Conservation (phyloP, 768 basidiomycete species). For the Termitomyces sp. region DNA sequence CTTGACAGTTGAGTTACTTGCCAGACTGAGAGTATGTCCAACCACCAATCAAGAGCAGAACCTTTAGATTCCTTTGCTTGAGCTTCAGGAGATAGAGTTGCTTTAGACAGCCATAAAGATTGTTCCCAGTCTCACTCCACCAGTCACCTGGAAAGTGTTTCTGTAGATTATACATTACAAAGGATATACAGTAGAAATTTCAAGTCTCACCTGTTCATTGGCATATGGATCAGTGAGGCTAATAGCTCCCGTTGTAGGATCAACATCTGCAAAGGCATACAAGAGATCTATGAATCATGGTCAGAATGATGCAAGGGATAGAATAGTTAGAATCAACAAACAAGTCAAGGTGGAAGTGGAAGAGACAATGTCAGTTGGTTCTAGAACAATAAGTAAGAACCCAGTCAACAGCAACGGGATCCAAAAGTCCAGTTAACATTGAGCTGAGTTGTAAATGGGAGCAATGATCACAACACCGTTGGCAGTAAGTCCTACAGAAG, state of each 20-base stretch:
- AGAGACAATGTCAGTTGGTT: conserved; percentile 59
- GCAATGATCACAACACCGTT: neutral
- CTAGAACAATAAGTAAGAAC: conserved; percentile 25
- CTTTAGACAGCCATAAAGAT: conserved; percentile 78
- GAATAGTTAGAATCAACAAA: conserved; percentile 18
- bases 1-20: conserved; percentile 10
- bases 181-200: neutral
- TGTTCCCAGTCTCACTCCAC: conserved; percentile 71
- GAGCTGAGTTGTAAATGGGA: neutral
- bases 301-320: neutral
- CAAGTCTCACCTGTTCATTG: conserved; percentile 50
- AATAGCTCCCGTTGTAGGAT: conserved; percentile 55
- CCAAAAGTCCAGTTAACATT: neutral
- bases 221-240: conserved; percentile 69
- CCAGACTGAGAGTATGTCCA: conserved; percentile 68
- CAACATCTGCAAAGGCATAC: conserved; percentile 77
- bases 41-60: conserved; percentile 48
- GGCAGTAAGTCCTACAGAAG: neutral
- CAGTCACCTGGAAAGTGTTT: conserved; percentile 71
- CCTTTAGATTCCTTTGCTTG: conserved; percentile 51
- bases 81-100: conserved; percentile 66
- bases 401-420: neutral
- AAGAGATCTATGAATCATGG: conserved; percentile 41
- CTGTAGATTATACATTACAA: conserved; percentile 26
- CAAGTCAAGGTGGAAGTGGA: conserved; percentile 65